Conservation (phyloP, 1,284 basidiomycete species). For the Grifola frondosa region DNA sequence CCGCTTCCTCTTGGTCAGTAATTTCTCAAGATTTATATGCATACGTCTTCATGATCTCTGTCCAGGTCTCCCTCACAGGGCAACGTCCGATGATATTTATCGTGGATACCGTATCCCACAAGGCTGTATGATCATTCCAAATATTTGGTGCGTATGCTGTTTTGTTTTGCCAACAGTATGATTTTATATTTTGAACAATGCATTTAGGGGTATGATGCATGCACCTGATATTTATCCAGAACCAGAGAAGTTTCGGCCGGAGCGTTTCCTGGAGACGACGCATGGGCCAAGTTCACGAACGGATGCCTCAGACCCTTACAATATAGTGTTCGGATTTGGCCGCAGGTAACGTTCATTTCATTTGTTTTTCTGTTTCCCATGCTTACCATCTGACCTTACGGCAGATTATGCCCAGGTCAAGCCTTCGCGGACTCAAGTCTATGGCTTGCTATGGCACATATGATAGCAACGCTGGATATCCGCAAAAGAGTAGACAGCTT, state of each 20-base stretch:
- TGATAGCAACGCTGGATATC: slow-evolving; percentile 7
- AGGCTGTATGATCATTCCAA: slow-evolving; percentile 43
- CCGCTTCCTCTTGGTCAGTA: slow-evolving; percentile 3
- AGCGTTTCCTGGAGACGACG: slow-evolving; percentile 3
- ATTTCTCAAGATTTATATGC: not conserved
- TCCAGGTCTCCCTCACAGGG: not conserved
- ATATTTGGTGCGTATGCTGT: slow-evolving; percentile 38
- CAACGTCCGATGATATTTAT: slow-evolving; percentile 46
- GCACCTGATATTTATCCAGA: slow-evolving; percentile 17
- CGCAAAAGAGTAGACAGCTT: not conserved
- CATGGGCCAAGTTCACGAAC: not conserved
- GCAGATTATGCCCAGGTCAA: slow-evolving; percentile 13
- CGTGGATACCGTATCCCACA: slow-evolving; percentile 42
- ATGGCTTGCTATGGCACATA: slow-evolving; percentile 4
- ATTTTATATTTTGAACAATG: no score
- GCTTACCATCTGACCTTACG: not conserved
- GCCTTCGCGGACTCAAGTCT: slow-evolving; percentile 6
- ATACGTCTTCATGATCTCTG: no score
- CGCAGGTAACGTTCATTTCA: not conserved
- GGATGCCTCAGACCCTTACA: no score
- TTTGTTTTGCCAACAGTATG: no score
- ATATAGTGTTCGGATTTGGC: not conserved
- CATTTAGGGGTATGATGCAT: slow-evolving; percentile 21
- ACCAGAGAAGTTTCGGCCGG: slow-evolving; percentile 9
- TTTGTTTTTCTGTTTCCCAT: not conserved